These are phyloP conservation scores for Achaetomiella virescens DNA, from an alignment of 495 filamentous ascomycete species.

Conservation along the genomic window DNA sequence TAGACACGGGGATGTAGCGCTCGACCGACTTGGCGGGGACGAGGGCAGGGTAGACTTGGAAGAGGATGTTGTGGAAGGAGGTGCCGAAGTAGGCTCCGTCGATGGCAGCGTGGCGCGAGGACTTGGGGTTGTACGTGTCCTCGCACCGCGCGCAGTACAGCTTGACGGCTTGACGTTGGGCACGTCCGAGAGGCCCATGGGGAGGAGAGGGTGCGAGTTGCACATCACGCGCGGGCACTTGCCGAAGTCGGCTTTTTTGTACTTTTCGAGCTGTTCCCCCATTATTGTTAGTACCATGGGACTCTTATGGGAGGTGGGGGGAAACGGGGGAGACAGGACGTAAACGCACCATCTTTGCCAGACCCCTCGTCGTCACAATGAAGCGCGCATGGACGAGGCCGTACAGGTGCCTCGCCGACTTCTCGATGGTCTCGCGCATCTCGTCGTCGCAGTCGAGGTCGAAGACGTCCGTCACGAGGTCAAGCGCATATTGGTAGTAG, in stretches of 20 bases:
- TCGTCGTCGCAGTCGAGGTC: conserved; percentile 98
- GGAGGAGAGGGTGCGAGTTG: conserved; percentile 81
- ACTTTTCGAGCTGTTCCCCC: conserved; percentile 86
- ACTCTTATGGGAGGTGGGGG: not conserved
- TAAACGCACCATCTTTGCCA: conserved; percentile 83
- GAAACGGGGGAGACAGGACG: not conserved
- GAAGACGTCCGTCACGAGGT: conserved; percentile 99
- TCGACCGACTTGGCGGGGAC: conserved; percentile 78
- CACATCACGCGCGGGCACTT: conserved; percentile 97
- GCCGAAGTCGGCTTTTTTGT: conserved; percentile 95
- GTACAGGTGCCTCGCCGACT: conserved; percentile 92
- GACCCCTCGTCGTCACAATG: conserved; percentile 89
- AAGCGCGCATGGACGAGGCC: conserved; percentile 95
- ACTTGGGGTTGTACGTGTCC: conserved; percentile 98
- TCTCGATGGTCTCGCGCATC: conserved; percentile 95
- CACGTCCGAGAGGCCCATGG: conserved; percentile 85
- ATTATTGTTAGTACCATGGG: conserved; percentile 2
- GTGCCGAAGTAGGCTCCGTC: conserved; percentile 98
- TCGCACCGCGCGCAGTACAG: conserved; percentile 96
- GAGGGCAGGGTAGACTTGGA: conserved; percentile 92
- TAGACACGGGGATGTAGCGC: conserved; percentile 86
- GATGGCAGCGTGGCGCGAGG: conserved; percentile 86
- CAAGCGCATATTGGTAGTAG: conserved; percentile 97
- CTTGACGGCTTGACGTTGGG: conserved; percentile 78
- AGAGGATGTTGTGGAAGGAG: conserved; percentile 97